Evolutionary conservation across 768 basidiomycete genomes (phyloP), one percentile per base, ranked within the genome.

Genomic region (Thelephora aurantiotincta): DNA sequence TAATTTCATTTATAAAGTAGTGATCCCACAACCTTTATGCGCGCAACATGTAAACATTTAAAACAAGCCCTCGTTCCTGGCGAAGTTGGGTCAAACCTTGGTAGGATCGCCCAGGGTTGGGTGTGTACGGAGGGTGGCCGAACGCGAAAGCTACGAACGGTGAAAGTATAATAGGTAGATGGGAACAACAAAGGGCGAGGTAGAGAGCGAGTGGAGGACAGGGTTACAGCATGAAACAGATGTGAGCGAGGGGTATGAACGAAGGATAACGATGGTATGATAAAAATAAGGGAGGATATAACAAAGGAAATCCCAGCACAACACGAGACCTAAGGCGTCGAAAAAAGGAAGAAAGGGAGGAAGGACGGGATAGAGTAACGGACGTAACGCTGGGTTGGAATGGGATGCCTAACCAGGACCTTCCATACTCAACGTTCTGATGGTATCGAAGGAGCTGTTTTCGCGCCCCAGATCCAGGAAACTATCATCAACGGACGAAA

Each of bases 381-480:
- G 4, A 30, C 9, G 26, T 9, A 30, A 9, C 26, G 9, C 4
- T 30, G 26, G 26, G 26, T 30, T 9, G 26, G 9, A 30, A 30
- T 4, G 26, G 4, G 26, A 9, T 30, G 22, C 16, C 38, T 41
- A 41, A 14, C 1, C 22, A 41, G 38, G 38, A 4, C 38, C 22
- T 14, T 41, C 38, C 38, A 14, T 2, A 14, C 38, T 41, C 14
- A 50, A 49, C 48, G 62, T 66, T 44, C 60, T 57, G 30, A 63
- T 51, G 5, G 65, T 61, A 56, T 69, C 68, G 45, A 69, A 62
- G n/a, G 68, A 69, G 42, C 55, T 59, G 53, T 63, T 63, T 9
- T 65, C 63, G 26, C 59, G 51, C 33, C 59, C 63, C 50, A 70
- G 57, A 49, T 69, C 68, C 22, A 70, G 58, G 60, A 70, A 70